phyloP scores from a whole-genome alignment of 352 stramenopile species.

The Phytophthora ramorum region DNA sequence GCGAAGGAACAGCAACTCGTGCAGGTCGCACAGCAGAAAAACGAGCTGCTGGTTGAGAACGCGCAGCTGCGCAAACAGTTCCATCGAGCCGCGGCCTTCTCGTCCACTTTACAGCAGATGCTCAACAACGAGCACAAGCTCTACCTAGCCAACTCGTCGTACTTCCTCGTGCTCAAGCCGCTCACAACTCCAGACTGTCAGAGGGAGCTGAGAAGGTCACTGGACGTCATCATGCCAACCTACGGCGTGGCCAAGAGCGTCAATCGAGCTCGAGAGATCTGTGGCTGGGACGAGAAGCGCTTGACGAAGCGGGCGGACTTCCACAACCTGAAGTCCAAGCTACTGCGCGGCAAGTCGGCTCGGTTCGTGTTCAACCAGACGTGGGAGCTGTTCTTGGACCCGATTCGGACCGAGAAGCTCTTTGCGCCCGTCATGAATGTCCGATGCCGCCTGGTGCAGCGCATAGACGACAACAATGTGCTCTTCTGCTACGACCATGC shows the following conservation, averaged over 20 bases:
- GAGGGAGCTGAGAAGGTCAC: constrained; percentile 17
- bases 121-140: constrained; percentile 43
- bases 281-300: constrained; percentile 39
- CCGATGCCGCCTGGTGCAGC: constrained; percentile 36
- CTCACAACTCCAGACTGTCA: constrained; percentile 31
- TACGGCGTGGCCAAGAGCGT: constrained; percentile 14
- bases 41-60: constrained; percentile 34
- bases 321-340: constrained; percentile 39
- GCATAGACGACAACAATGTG: constrained; percentile 40
- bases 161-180: constrained; percentile 41
- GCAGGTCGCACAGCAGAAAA: constrained; percentile 27
- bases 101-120: constrained; percentile 30
- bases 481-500: constrained; percentile 43
- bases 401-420: constrained; percentile 30
- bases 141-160: constrained; percentile 35
- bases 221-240: constrained; percentile 20
- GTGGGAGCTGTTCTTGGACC: constrained; percentile 38
- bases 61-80: constrained; percentile 36
- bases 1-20: constrained; percentile 21
- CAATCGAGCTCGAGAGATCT: constrained; percentile 30
- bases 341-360: constrained; percentile 27
- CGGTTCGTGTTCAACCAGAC: constrained; percentile 32
- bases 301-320: constrained; percentile 26
- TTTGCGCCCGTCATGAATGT: constrained; percentile 38
- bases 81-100: constrained; percentile 15